A percentile compares a stretch with the other conserved stretches of the same genome.
These are phyloP conservation scores for Favolaschia claudopus DNA, from an alignment of 768 basidiomycete species.

Conservation along the genomic window DNA sequence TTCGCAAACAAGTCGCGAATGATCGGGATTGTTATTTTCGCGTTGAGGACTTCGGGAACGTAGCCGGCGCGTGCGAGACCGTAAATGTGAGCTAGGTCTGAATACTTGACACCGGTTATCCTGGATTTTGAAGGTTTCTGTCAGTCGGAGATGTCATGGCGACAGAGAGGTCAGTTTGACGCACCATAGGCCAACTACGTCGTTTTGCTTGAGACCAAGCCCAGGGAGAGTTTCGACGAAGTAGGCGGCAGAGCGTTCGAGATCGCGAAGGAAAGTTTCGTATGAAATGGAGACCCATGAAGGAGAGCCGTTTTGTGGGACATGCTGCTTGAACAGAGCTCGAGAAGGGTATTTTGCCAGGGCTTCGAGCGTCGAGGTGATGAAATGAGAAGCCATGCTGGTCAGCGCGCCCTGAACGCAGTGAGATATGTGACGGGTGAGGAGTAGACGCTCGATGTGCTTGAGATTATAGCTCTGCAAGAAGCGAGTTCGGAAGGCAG, in stretches of 20 bases:
- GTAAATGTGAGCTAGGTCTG: slow-evolving; percentile 32
- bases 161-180: neutral
- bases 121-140: neutral
- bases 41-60: slow-evolving; percentile 32
- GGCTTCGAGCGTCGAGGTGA: neutral
- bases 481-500: no score
- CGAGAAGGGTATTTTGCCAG: slow-evolving; percentile 5
- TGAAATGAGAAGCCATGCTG: no score
- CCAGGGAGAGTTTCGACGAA: neutral
- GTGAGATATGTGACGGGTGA: no score
- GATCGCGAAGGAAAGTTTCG: neutral
- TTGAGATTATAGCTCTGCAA: no score
- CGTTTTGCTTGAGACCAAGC: neutral
- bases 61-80: slow-evolving; percentile 31
- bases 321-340: slow-evolving; percentile 4
- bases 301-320: neutral
- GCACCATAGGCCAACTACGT: slow-evolving; percentile 12
- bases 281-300: slow-evolving; percentile 10
- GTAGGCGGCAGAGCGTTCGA: slow-evolving; percentile 6
- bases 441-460: no score
- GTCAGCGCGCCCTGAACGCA: no score
- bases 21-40: neutral
- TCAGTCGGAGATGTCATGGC: neutral
- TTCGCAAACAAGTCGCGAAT: slow-evolving; percentile 2
- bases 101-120: slow-evolving; percentile 32